Conservation (phyloP, 768 basidiomycete species). For the Suillus brevipes region DNA sequence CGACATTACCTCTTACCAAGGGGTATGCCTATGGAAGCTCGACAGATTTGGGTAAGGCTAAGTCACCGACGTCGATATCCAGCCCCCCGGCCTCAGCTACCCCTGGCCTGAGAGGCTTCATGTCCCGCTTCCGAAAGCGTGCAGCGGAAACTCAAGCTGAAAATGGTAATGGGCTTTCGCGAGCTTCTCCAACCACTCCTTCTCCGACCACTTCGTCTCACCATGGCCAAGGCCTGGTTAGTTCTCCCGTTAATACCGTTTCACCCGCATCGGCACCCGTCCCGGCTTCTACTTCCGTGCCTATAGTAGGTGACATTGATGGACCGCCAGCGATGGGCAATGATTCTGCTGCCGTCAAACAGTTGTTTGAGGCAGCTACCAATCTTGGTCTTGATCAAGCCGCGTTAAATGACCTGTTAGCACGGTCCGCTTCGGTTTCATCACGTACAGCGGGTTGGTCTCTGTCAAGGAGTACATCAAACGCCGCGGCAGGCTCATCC, state of each 20-base stretch:
- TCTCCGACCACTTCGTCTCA: conserved; percentile 35
- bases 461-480: conserved; percentile 45
- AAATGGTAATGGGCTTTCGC: conserved; percentile 31
- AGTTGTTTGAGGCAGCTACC: conserved; percentile 74
- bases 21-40: conserved; percentile 31
- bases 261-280: conserved; percentile 23
- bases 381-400: conserved; percentile 74
- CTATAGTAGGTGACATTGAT: conserved; percentile 24
- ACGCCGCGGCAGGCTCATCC: conserved; percentile 26
- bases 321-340: conserved; percentile 23
- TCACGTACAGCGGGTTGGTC: conserved; percentile 54
- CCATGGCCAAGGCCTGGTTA: conserved; percentile 26
- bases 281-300: conserved; percentile 8
- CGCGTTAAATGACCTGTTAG: conserved; percentile 68
- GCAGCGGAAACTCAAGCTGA: conserved; percentile 29
- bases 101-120: conserved; percentile 78
- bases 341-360: conserved; percentile 60
- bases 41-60: conserved; percentile 54
- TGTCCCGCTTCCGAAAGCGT: conserved; percentile 68
- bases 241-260: conserved; percentile 32
- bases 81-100: conserved; percentile 71
- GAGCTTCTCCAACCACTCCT: conserved; percentile 34
- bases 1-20: conserved; percentile 51
- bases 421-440: conserved; percentile 68
- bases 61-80: conserved; percentile 50